Evolutionary conservation across 108 stramenopile species (phyloP), one percentile per base, ranked within the genome.

Genomic region (Cyclostephanos invisitatus): DNA sequence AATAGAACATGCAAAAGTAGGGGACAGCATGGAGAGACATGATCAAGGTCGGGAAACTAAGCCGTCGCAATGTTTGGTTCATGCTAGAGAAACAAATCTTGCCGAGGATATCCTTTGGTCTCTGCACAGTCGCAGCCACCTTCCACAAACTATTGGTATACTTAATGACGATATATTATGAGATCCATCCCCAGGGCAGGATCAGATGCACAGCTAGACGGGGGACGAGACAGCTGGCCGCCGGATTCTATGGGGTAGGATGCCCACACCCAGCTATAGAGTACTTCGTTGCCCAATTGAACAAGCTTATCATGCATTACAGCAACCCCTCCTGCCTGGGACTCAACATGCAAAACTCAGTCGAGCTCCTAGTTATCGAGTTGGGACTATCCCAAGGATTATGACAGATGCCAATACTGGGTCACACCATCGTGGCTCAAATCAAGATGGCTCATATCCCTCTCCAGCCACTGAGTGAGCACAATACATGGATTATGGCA

Each of bases 1-100:
- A 0, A 0, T 74, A 0, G 15, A 38, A 49, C 21, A 64, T 74
- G 55, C 49, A 46, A 28, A 27, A 60, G 29, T 67, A 74, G 21
- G 64, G 40, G 5, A 7, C 4, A 1, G 65, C 32, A 2, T 74
- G 73, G 57, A 47, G 59, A 1, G 47, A 74, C 17, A 49, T 58
- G 32, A 46, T 53, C 0, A 29, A 17, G 3, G 35, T 36, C 8
- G 53, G 54, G 1, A 12, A 38, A 10, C 36, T 74, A 20, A 24
- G 14, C 18, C 55, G 72, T 2, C 62, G 62, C 0, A 27, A 56
- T 22, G 42, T 73, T 14, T 73, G 72, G 72, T 63, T 63, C 35
- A 22, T 36, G 27, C 0, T 54, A 24, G 55, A 55, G n/a, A 5
- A 17, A 12, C 51, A 54, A n/a, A 18, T 74, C 9, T 74, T 63